Base-by-base conservation (phyloP, 2,329 filamentous ascomycete species). In the Fusarium humuli region DNA sequence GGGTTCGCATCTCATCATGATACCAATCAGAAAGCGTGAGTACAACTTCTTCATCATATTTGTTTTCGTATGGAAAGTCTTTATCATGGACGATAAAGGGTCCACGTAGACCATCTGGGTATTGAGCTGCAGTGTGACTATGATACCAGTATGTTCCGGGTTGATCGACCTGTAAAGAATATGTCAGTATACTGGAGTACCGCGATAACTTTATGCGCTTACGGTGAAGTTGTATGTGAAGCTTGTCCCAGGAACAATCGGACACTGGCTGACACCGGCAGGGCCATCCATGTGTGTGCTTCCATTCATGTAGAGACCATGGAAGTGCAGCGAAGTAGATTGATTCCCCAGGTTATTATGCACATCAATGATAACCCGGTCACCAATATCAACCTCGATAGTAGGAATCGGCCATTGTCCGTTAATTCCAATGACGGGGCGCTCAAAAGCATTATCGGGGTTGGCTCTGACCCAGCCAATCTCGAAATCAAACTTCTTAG, bases 111-210 rank as follows among this genome's bases (percentile, higher is more conserved):
- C 91, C 91, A 76, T 93, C 91, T 3, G 91, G 90, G 67, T 92
- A 93, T 76, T 92, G 90, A 25, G 86, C 89, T 66, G 84, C 83
- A 23, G 85, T 84, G 75, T 93, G 91, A 7, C 89, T 91, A 77
- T 93, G 91, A 71, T 94, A 94, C 92, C 92, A 94, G 78, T 93
- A 94, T 2, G 91, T 92, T 29, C 92, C 92, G 0, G 90, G 85
- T 81, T 93, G 91, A 50, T 88, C 76, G 57, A 86, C 78, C 90
- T 85, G 49, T 29, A 29, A 7, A n/a, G 8, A 18, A 16, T 16
- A 14, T 25, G 58, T 73, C 27, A 69, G 40, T 42, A 45, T 6
- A 2, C 8, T 6, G 5, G 20, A 23, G 44, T 7, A 27, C 27
- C 40, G 3, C 44, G 18, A 3, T 10, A 4, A 7, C 1, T 20